Evolutionary conservation across 257 asterid genomes (phyloP).

Genomic region (Cynanchum wilfordii): DNA sequence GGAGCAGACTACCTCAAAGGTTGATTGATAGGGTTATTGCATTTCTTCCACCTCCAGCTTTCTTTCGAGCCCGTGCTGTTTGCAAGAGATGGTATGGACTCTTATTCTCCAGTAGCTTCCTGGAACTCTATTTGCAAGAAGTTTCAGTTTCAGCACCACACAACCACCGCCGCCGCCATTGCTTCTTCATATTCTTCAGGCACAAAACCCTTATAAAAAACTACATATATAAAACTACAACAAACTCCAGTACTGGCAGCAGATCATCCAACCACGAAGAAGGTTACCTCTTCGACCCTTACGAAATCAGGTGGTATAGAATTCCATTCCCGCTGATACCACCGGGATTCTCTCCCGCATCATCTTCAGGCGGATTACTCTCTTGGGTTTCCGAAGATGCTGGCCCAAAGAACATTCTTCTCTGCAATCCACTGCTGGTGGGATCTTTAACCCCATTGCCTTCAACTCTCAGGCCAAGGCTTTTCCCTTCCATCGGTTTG

Average conservation of each 20-base stretch:
- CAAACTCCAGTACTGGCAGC: constrained; percentile 8
- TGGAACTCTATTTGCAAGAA: constrained; percentile 56
- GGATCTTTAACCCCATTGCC: constrained; percentile 62
- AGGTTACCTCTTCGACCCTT: constrained; percentile 72
- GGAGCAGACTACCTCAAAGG: constrained; percentile 78
- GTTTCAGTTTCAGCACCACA: constrained; percentile 37
- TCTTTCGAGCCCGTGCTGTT: constrained; percentile 71
- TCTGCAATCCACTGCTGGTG: constrained; percentile 54
- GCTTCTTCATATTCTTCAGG: constrained; percentile 78
- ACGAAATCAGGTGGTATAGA: constrained; percentile 53
- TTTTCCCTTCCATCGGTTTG: constrained; percentile 72
- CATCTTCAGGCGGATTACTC: constrained; percentile 70
- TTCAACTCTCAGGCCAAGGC: constrained; percentile 69
- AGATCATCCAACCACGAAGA: constrained; percentile 23
- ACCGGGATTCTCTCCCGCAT: constrained; percentile 59
- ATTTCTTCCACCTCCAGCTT: constrained; percentile 79
- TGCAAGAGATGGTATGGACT: constrained; percentile 84
- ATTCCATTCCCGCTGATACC: constrained; percentile 58
- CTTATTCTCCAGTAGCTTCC: constrained; percentile 57
- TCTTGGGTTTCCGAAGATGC: constrained; percentile 79
- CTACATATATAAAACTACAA: constrained; percentile 33
- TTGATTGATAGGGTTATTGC: constrained; percentile 68
- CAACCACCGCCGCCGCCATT: constrained; percentile 45
- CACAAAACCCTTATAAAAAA: constrained; percentile 36
- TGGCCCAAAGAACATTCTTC: constrained; percentile 68